phyloP scores from a whole-genome alignment of 2,329 filamentous ascomycete species.

The Colletotrichum sp. region DNA sequence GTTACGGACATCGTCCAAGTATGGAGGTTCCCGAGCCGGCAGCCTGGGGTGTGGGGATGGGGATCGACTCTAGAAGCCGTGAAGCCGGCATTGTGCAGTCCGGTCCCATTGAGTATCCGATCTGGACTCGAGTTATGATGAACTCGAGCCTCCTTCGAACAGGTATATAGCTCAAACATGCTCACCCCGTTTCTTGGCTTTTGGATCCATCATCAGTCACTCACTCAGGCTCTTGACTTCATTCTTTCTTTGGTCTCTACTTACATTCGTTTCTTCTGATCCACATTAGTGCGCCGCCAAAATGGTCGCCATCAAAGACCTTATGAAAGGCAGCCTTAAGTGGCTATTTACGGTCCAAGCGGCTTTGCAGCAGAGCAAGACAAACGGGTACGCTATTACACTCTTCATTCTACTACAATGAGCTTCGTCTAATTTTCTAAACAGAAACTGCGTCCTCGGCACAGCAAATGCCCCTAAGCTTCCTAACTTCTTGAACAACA shows the following conservation, averaged over 20 bases:
- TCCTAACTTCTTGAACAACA: slow-evolving; percentile 51
- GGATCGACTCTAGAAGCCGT: background rate
- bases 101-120: background rate
- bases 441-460: slow-evolving; percentile 45
- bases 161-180: slow-evolving; percentile 16
- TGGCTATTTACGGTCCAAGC: slow-evolving; percentile 24
- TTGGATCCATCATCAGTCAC: background rate
- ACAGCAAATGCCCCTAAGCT: slow-evolving; percentile 42
- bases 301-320: slow-evolving; percentile 28
- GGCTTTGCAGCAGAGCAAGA: slow-evolving; percentile 35
- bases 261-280: background rate
- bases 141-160: background rate
- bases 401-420: background rate
- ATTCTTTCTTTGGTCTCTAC: background rate
- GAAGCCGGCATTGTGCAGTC: background rate
- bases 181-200: background rate
- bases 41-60: background rate
- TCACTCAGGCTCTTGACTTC: background rate
- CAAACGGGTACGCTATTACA: slow-evolving; percentile 39
- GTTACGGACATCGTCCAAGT: background rate
- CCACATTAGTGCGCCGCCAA: slow-evolving; percentile 8
- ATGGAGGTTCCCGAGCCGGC: background rate
- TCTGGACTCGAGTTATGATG: background rate
- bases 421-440: background rate
- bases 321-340: slow-evolving; percentile 15